Evolutionary conservation across 352 stramenopile species (phyloP), one percentile per base, ranked within the genome.

Genomic region (Globisporangium rhizosaccharum): DNA sequence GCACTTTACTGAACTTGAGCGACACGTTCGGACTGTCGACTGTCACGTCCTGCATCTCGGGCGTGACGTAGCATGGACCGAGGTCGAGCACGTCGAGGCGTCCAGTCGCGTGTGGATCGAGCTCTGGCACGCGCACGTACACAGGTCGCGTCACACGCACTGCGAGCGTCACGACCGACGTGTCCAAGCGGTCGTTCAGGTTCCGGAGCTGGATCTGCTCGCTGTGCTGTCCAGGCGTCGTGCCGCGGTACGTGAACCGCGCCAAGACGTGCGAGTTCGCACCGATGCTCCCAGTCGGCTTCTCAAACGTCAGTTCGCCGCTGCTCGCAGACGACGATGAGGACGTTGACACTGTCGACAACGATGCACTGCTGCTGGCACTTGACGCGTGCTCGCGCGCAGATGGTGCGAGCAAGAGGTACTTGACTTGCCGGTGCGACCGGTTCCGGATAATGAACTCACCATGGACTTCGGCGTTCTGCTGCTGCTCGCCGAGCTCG

Each of bases 1-100:
- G 84, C 25, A 92, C 72, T 66, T 96, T 96, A 64, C 84, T 94
- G 61, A 94, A 96, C 53, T 88, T 84, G 30, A 90, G 60, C 1
- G 75, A 78, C 11, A 88, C 68, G 52, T 89, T 90, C 3, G 82
- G 82, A 51, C 77, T 91, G 52, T 94, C 82, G 10, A 79, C 71
- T 46, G 82, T 70, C 15, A 75, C 88, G 58, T 92, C 85, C 67
- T 92, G 79, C 79, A 90, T 91, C 50, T 92, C 82, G 15, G 82
- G 78, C 5, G 82, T 94, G 37, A 96, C 82, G 54, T 94, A 96
- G 67, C 83, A 94, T 1, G 80, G 68, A 0, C 87, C 87, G 37
- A 96, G 53, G 58, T 96, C 71, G 8, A 96, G 61, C 53, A 92
- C 69, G 18, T 91, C 68, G 14, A 96, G 62, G 9, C 81, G 79